Conservation (phyloP, 2,329 filamentous ascomycete species). For the Monilinia laxa region DNA sequence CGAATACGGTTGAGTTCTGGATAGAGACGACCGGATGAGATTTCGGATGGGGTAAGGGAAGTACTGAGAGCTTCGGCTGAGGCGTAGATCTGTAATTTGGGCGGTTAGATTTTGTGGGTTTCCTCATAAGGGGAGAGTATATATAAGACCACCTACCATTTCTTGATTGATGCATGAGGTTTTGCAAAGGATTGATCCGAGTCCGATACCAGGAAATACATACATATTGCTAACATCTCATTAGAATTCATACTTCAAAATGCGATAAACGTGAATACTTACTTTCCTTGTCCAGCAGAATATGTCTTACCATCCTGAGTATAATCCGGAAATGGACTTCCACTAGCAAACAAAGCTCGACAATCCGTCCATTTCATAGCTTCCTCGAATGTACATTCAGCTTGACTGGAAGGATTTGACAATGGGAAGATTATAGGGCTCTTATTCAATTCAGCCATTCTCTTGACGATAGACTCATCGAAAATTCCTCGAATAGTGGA, state of each 20-base stretch:
- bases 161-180: slow-evolving; percentile 53
- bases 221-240: slow-evolving; percentile 75
- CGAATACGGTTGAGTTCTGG: slow-evolving; percentile 74
- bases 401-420: slow-evolving; percentile 79
- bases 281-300: slow-evolving; percentile 50
- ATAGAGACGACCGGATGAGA: slow-evolving; percentile 61
- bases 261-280: slow-evolving; percentile 23
- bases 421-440: slow-evolving; percentile 76
- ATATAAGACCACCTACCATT: slow-evolving; percentile 31
- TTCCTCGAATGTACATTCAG: slow-evolving; percentile 77
- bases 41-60: slow-evolving; percentile 60
- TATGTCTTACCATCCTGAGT: slow-evolving; percentile 53
- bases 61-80: slow-evolving; percentile 73
- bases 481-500: slow-evolving; percentile 76
- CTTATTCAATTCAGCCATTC: slow-evolving; percentile 71
- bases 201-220: slow-evolving; percentile 81
- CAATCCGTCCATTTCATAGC: slow-evolving; percentile 76
- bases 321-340: slow-evolving; percentile 77
- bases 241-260: slow-evolving; percentile 11
- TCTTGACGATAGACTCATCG: slow-evolving; percentile 67
- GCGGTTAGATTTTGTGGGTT: slow-evolving; percentile 50
- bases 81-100: slow-evolving; percentile 63
- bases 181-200: slow-evolving; percentile 72
- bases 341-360: slow-evolving; percentile 75
- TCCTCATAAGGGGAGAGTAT: not conserved